Percentiles rank a stretch among this genome's conserved stretches.
These are phyloP conservation scores for Kitagawia praeruptora DNA, from an alignment of 129 eudicot genomes.

Conservation along the genomic window DNA sequence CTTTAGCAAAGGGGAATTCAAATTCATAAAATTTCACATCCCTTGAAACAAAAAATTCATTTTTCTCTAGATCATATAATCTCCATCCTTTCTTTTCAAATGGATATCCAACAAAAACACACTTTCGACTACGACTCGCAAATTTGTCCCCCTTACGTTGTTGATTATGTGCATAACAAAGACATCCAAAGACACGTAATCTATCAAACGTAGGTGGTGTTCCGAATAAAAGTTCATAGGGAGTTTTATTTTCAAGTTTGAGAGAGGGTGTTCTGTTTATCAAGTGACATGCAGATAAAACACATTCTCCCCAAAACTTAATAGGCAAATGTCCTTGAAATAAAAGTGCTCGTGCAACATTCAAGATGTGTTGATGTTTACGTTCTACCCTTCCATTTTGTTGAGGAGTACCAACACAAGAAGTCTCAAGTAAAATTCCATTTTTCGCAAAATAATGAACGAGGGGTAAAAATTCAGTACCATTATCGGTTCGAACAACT, in stretches of 20 bases:
- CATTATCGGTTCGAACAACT: background rate
- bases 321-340: background rate
- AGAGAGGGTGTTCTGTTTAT: background rate
- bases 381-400: background rate
- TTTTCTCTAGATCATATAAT: background rate
- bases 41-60: background rate
- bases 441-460: background rate
- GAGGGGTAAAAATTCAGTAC: background rate
- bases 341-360: background rate
- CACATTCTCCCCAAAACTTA: no score
- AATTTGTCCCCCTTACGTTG: background rate
- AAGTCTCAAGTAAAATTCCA: conserved; percentile 9
- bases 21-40: background rate
- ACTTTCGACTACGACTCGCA: background rate
- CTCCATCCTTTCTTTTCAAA: background rate
- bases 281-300: background rate
- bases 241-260: background rate
- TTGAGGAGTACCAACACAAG: conserved; percentile 9
- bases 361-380: background rate
- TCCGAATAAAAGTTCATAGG: background rate
- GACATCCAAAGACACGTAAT: background rate
- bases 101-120: background rate
- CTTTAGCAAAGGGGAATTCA: background rate
- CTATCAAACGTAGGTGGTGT: background rate
- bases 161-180: conserved; percentile 2